A percentile compares a stretch with the other conserved stretches of the same genome.
Evolutionary conservation across 371 early-diverging fungal genomes (phyloP).

Genomic region (Caulochytrium protostelioides): DNA sequence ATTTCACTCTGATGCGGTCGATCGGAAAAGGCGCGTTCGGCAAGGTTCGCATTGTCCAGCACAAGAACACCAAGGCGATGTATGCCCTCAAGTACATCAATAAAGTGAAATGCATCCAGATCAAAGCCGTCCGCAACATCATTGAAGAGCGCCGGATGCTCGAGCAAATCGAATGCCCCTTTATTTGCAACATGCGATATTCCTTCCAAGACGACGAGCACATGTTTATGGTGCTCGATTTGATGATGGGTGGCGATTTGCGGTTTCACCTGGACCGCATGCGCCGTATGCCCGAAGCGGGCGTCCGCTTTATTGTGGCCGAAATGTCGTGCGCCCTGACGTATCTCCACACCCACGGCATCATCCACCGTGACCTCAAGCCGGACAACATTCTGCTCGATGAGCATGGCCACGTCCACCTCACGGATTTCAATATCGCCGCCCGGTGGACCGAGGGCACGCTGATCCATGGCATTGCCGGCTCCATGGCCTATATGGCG

Average conservation of each 20-base stretch:
- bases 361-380: constrained; percentile 57
- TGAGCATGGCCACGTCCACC: constrained; percentile 57
- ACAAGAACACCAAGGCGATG: constrained; percentile 40
- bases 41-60: constrained; percentile 67
- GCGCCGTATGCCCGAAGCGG: constrained; percentile 39
- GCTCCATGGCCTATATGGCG: constrained; percentile 53
- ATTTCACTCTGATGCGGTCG: constrained; percentile 42
- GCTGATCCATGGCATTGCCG: constrained; percentile 45
- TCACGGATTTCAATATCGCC: constrained; percentile 65
- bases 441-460: constrained; percentile 29
- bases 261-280: constrained; percentile 48
- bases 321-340: constrained; percentile 43
- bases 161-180: constrained; percentile 54
- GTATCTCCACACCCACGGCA: constrained; percentile 42
- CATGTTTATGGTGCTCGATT: constrained; percentile 52
- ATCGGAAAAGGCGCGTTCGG: constrained; percentile 57
- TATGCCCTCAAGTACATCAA: constrained; percentile 67
- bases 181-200: constrained; percentile 53
- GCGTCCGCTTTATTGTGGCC: constrained; percentile 57
- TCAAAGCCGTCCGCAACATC: constrained; percentile 44
- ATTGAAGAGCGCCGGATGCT: constrained; percentile 57
- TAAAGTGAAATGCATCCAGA: constrained; percentile 43
- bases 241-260: constrained; percentile 72
- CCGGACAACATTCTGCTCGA: constrained; percentile 84
- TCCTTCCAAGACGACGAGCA: constrained; percentile 63